Evolutionary conservation across 345 rosid genomes (phyloP), one percentile per base, ranked within the genome.

Genomic region (Lepidium africanum): DNA sequence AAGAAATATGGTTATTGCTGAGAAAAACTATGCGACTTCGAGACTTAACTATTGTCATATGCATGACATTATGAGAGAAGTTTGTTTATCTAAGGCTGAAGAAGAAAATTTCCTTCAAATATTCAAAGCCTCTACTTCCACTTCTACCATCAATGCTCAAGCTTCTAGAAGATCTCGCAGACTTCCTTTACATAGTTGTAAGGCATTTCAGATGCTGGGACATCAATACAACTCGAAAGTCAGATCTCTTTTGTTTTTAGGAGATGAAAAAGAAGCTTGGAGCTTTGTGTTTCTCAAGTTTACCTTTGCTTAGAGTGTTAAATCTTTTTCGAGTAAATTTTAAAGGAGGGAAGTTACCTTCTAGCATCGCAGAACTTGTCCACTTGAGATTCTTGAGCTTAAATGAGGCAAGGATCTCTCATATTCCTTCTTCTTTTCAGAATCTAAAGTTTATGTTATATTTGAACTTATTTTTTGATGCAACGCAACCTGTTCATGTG

Each of bases 1-100:
- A 4, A 72, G 73, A 69, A 69, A 69, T 5, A 69, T 82, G 84
- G 75, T 82, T 36, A 81, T 73, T 15, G 69, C 2, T 5, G 50
- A 63, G 43, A 23, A 13, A 38, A 50, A 35, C 25, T 23, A 5
- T 16, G n/a, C n/a, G 38, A 63, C 6, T 30, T 45, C 7, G 1
- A 70, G 60, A 49, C 6, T 23, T 1, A 36, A 54, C 32, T 19
- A 10, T 13, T 49, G 33, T 25, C 76, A 56, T 0, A 5, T 70
- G 72, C 68, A 77, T 39, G 76, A n/a, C n/a, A n/a, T n/a, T n/a
- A 77, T 71, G 76, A 60, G 77, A 35, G 77, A 56, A 23, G 36
- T 67, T 0, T 63, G 67, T 41, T 63, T 77, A 43, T 67, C 43
- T 50, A 70, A 48, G 38, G 80, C 74, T 11, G 48, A 56, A 37